These are phyloP conservation scores for Colletotrichum neosansevieriae DNA, from an alignment of 2,329 filamentous ascomycete species.

Conservation along the genomic window DNA sequence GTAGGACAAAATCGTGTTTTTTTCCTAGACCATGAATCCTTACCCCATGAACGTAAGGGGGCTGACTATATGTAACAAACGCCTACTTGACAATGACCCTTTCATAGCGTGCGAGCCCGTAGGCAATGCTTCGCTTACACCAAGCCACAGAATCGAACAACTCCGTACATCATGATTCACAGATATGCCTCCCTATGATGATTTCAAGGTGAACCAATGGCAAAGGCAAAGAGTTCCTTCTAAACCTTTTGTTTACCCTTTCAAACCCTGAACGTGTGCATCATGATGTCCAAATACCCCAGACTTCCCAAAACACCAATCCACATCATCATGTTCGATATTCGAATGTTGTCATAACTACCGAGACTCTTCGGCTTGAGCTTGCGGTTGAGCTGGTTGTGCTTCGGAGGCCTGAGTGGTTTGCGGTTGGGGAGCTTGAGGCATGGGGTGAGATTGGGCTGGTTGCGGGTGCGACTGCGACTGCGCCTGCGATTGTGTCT, in stretches of 20 bases:
- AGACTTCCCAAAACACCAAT: slow-evolving; percentile 7
- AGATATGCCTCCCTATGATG: slow-evolving; percentile 30
- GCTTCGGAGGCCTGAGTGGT: slow-evolving; percentile 2
- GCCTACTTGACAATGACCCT: slow-evolving; percentile 30
- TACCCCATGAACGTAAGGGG: slow-evolving; percentile 27
- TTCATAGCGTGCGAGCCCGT: slow-evolving; percentile 39
- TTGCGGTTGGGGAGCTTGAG: neutral
- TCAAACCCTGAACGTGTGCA: slow-evolving; percentile 5
- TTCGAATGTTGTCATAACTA: slow-evolving; percentile 14
- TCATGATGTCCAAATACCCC: slow-evolving; percentile 13
- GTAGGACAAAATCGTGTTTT: neutral
- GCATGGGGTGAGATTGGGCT: neutral
- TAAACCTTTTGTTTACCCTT: slow-evolving; percentile 1
- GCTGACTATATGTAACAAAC: slow-evolving; percentile 23
- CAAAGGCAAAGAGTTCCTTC: slow-evolving; percentile 22
- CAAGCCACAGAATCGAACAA: slow-evolving; percentile 40
- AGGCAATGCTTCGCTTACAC: slow-evolving; percentile 37
- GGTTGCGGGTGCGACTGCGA: neutral
- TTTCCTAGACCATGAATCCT: slow-evolving; percentile 22
- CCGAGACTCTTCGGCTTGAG: slow-evolving; percentile 19
- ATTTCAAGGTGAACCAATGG: slow-evolving; percentile 18
- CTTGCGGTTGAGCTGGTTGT: slow-evolving; percentile 13
- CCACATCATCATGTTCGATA: slow-evolving; percentile 6
- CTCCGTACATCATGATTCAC: slow-evolving; percentile 40
- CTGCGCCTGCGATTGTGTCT: neutral